Percentiles rank a stretch among this genome's conserved stretches.
Evolutionary conservation across 2,329 filamentous ascomycete genomes (phyloP).

Genomic region (Claviceps pazoutovae): DNA sequence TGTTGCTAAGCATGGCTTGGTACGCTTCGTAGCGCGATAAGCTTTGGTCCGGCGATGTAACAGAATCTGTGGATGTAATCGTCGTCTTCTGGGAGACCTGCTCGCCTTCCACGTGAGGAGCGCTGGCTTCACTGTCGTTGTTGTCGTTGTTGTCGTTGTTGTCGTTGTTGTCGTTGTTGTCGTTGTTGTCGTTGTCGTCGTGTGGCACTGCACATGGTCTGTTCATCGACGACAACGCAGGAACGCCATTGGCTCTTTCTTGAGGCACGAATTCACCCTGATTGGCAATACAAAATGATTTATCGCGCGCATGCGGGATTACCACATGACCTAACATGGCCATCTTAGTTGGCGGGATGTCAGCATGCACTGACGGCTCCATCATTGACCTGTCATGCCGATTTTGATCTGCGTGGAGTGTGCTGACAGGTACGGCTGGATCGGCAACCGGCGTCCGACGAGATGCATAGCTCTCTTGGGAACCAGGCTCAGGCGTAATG

Average conservation of each 20-base stretch:
- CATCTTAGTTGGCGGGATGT: no score
- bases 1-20: constrained; percentile 17
- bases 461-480: background rate
- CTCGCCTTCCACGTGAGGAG: background rate
- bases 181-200: background rate
- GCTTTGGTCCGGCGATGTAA: constrained; percentile 9
- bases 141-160: no score
- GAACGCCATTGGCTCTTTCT: background rate
- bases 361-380: background rate
- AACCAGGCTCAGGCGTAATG: background rate
- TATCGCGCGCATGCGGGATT: background rate
- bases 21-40: constrained; percentile 19
- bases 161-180: background rate
- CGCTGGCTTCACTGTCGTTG: background rate
- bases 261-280: background rate
- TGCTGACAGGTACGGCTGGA: background rate
- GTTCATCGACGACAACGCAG: background rate
- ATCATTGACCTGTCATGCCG: background rate
- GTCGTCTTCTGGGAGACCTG: constrained; percentile 1
- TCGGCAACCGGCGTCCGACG: background rate
- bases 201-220: background rate
- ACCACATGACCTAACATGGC: background rate
- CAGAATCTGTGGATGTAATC: background rate
- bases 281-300: background rate
- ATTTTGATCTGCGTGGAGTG: background rate